Base-by-base conservation (phyloP, 2,329 filamentous ascomycete species). In the Aspergillus sp. region DNA sequence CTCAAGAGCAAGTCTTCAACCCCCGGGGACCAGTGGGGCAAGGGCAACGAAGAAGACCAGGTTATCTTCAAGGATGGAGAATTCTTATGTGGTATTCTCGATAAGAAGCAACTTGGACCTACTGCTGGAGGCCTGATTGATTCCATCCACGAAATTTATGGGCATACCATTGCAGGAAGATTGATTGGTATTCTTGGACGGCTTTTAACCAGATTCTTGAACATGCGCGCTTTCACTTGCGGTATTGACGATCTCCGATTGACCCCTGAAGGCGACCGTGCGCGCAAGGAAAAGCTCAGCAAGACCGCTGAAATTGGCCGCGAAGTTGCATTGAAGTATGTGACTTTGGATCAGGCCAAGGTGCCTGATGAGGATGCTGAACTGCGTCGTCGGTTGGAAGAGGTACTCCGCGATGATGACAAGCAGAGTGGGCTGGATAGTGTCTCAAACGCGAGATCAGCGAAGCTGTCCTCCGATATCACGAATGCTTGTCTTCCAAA, bases 241-340 rank as follows among this genome's bases (percentile, higher is more conserved):
- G 94, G 94, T 64, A 95, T 98, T 69, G 91, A 98, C 60, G 94
- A 98, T 74, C 75, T 98, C 48, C 81, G 86, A 48, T 79, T 98
- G 44, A 97, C 91, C 0, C 74, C 79, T 1, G 74, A 86, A 52
- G 91, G 93, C 45, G 89, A 98, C 62, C 72, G 73, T 46, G 74
- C 77, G 45, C 82, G 93, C 38, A 79, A 78, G 54, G 73, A 85
- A 53, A 81, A 83, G 52, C 73, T 98, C 8, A 71, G 77, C 52
- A 78, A 78, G 43, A 86, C 88, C 1, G 72, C 81, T 35, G 71
- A 67, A 2, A 78, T 91, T 47, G 93, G 93, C 49, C 77, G 89
- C 5, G 74, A 88, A 47, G 85, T 94, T 45, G 89, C 91, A 2
- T 76, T 88, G 12, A 85, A 87, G 56, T 97, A 96, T 61, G 93